Conservation (phyloP, 345 rosid species). For the Cardamine resedifolia region DNA sequence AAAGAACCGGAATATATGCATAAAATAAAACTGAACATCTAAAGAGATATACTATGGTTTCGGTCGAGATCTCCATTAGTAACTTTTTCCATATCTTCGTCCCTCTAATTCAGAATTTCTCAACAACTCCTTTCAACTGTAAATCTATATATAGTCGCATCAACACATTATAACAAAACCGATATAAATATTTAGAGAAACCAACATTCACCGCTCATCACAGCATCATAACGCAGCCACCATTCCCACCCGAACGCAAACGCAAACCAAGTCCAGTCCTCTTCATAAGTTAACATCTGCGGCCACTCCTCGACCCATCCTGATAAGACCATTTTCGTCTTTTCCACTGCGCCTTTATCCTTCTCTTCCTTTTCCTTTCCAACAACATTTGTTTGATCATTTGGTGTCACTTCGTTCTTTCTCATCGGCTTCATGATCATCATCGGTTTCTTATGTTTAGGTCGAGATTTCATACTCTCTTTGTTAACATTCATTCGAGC, state of each 20-base stretch:
- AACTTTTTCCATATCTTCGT: background rate
- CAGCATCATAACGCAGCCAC: conserved; percentile 25
- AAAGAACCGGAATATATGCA: no score
- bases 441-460: conserved; percentile 1
- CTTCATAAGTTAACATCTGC: conserved; percentile 14
- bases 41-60: background rate
- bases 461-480: background rate
- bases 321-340: background rate
- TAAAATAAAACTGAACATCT: no score
- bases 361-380: background rate
- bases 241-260: conserved; percentile 28
- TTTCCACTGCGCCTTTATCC: background rate
- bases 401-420: background rate
- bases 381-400: background rate
- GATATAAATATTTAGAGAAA: background rate
- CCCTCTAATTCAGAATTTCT: background rate
- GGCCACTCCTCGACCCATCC: conserved; percentile 10
- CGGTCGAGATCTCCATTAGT: background rate
- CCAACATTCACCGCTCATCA: conserved; percentile 20
- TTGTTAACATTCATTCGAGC: conserved; percentile 12
- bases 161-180: background rate
- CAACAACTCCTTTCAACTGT: background rate
- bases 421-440: conserved; percentile 1
- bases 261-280: conserved; percentile 30
- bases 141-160: background rate